Base-by-base conservation (phyloP, 352 stramenopile genomes). In the Phytophthora agathidicida region DNA sequence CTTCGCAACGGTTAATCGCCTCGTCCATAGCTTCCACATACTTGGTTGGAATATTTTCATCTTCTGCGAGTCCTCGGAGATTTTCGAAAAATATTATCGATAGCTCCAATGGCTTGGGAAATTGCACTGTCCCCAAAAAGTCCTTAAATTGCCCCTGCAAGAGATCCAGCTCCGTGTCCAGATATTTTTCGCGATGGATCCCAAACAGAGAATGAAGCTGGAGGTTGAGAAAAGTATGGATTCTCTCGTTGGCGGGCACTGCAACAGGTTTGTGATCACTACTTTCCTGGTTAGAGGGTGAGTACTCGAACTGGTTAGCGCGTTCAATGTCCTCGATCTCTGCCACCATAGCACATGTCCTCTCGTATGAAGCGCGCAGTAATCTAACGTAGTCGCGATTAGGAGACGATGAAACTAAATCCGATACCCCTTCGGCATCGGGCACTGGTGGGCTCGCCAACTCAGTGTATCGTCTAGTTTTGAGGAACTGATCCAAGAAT, bases 131-230 rank as follows among this genome's bases (percentile, higher is more conserved):
- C 1, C 49, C 36, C 9, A 85, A 50, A 17, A 83, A 71, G 1
- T 71, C 54, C 33, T 72, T 72, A 52, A 83, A 88, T 27, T 77
- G 68, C 3, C 49, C 33, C 43, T 89, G 72, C 6, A 87, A 45
- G 14, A 94, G 48, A 33, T 91, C 82, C 14, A 92, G 55, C 24
- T 94, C 85, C 10, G 77, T 85, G 20, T 68, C 47, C 14, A 90
- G 55, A 55, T 94, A 94, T 24, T 75, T 77, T 27, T 88, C 73
- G 0, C 75, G 82, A 55, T 94, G 85, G 30, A 67, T 85, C 0
- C 76, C 85, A 57, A 94, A 94, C 6, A 94, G 68, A 9, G 83
- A 91, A 48, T 94, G 85, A 16, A 94, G 69, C 55, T 94, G 85
- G 1, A 90, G 67, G 38, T 65, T 73, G 17, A 94, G 68, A 46